phyloP scores from a whole-genome alignment of 129 eudicot species.

The Oenanthe sinensis region DNA sequence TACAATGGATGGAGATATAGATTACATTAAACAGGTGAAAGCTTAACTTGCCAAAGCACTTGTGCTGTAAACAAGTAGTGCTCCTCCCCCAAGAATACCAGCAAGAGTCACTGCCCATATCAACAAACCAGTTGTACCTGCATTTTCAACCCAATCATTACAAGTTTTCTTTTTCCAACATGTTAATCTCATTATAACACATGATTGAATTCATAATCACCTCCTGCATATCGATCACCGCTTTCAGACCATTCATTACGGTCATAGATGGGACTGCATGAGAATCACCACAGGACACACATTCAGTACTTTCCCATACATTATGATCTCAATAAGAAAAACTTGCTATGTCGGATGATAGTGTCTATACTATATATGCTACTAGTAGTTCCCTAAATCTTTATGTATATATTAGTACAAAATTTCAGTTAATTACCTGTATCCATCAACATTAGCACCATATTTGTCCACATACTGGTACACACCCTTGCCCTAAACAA shows the following conservation, averaged over 20 bases:
- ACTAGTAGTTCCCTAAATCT: not conserved
- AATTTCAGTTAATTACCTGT: conserved; percentile 50
- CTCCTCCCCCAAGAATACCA: conserved; percentile 91
- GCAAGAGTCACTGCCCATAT: conserved; percentile 89
- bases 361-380: not conserved
- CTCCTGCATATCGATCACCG: conserved; percentile 83
- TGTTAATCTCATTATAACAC: not conserved
- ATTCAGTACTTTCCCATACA: not conserved
- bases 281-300: not conserved
- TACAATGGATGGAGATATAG: not conserved
- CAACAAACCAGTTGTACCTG: conserved; percentile 79
- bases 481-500: not conserved
- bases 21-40: not conserved
- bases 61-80: conserved; percentile 89
- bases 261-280: conserved; percentile 69
- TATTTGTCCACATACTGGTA: conserved; percentile 67
- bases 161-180: not conserved
- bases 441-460: conserved; percentile 98
- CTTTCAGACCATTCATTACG: conserved; percentile 69
- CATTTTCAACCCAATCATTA: not conserved
- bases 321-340: not conserved
- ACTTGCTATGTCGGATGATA: not conserved
- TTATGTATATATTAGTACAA: not conserved
- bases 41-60: conserved; percentile 85
- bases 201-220: conserved; percentile 17